These are phyloP conservation scores for Hypomontagnella submonticulosa DNA, from an alignment of 495 filamentous ascomycete species.

Conservation along the genomic window DNA sequence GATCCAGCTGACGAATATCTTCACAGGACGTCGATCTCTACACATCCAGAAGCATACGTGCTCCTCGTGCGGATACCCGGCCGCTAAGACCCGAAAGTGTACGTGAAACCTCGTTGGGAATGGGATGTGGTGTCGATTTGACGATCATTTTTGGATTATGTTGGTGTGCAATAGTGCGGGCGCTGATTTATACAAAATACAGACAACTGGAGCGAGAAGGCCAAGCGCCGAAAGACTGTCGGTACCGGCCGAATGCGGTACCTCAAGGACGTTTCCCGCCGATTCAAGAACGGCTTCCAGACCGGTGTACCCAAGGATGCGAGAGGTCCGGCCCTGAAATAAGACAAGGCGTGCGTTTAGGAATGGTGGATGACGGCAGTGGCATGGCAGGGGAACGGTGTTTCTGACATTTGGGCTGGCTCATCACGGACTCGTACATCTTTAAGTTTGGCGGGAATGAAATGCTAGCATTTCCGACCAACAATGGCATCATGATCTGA, in stretches of 20 bases:
- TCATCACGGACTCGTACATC: slow-evolving; percentile 43
- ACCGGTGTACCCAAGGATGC: slow-evolving; percentile 87
- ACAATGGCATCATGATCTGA: slow-evolving; percentile 51
- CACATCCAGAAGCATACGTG: slow-evolving; percentile 99
- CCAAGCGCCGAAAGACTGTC: slow-evolving; percentile 99
- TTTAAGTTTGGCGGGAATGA: slow-evolving; percentile 42
- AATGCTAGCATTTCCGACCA: slow-evolving; percentile 45
- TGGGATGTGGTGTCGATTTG: background rate
- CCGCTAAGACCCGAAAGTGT: slow-evolving; percentile 98
- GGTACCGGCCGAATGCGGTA: slow-evolving; percentile 93
- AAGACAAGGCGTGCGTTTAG: slow-evolving; percentile 39
- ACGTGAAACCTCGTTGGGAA: slow-evolving; percentile 62
- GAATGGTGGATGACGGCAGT: slow-evolving; percentile 44
- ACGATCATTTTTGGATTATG: background rate
- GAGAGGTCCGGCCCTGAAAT: slow-evolving; percentile 65
- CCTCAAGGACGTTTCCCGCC: slow-evolving; percentile 87
- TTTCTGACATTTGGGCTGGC: slow-evolving; percentile 52
- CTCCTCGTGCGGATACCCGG: slow-evolving; percentile 95
- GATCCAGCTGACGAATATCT: slow-evolving; percentile 39
- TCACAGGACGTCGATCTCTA: slow-evolving; percentile 87
- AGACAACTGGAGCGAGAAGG: slow-evolving; percentile 99
- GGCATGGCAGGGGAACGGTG: slow-evolving; percentile 50
- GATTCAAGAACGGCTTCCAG: slow-evolving; percentile 97
- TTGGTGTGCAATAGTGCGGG: slow-evolving; percentile 37
- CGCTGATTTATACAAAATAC: slow-evolving; percentile 35